Evolutionary conservation across 2,329 filamentous ascomycete species (phyloP).

Genomic region (Aspergillaceae sp.): DNA sequence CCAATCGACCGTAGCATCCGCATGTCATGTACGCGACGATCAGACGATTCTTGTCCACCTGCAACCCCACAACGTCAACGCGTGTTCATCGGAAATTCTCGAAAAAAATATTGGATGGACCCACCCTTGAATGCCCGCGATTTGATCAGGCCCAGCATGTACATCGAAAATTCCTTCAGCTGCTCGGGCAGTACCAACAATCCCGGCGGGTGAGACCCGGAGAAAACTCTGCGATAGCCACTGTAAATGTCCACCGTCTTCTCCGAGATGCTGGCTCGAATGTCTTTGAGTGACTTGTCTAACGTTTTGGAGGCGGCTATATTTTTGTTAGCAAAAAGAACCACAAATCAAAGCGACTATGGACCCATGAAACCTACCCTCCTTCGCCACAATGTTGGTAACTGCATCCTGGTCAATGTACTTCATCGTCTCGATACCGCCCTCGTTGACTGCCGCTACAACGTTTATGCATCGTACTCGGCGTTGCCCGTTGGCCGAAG

Average conservation of each 20-base stretch:
- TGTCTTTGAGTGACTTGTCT: constrained; percentile 71
- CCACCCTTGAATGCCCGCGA: constrained; percentile 76
- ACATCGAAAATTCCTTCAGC: constrained; percentile 95
- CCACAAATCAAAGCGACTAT: not conserved
- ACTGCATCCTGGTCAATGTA: constrained; percentile 96
- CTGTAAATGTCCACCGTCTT: constrained; percentile 89
- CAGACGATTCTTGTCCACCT: constrained; percentile 80
- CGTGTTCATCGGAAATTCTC: not conserved
- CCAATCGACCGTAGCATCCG: constrained; percentile 85
- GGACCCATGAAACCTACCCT: constrained; percentile 39
- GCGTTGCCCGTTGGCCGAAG: constrained; percentile 78
- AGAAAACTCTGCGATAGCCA: constrained; percentile 86
- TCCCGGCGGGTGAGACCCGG: constrained; percentile 74
- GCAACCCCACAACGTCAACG: constrained; percentile 2
- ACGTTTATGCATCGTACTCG: constrained; percentile 88
- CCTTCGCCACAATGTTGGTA: constrained; percentile 79
- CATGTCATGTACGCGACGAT: constrained; percentile 84
- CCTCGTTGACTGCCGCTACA: constrained; percentile 84
- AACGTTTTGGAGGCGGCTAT: constrained; percentile 71
- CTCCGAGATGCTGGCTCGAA: constrained; percentile 73
- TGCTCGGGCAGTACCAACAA: constrained; percentile 93
- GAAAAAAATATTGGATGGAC: constrained; percentile 1
- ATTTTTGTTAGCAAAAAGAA: constrained; percentile 13
- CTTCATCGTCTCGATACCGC: constrained; percentile 73
- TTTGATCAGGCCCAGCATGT: constrained; percentile 82